Conservation (phyloP, 1,284 basidiomycete species). For the Psilocybe mexicana region DNA sequence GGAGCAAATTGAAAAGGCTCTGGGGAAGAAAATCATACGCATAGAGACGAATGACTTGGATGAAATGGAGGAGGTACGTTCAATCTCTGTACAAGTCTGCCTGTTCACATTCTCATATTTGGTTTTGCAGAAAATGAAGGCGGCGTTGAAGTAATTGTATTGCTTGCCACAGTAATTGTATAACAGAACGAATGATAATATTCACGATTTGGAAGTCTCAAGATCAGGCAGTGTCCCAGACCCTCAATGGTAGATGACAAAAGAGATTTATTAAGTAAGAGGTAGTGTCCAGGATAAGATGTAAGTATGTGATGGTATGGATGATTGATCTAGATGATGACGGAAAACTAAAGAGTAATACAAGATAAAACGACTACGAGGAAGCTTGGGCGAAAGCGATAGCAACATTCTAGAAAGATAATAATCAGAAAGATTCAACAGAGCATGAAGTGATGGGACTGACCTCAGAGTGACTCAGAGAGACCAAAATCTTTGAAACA, state of each 20-base stretch:
- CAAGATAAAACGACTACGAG: constrained; percentile 20
- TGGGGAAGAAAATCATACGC: constrained; percentile 76
- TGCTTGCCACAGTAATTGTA: neutral
- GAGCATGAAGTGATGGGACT: constrained; percentile 28
- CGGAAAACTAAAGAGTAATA: constrained; percentile 1
- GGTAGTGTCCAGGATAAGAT: neutral
- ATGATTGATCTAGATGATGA: constrained; percentile 10
- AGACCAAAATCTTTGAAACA: constrained; percentile 78
- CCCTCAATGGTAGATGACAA: neutral
- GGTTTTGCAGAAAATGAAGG: constrained; percentile 66
- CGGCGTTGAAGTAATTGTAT: constrained; percentile 59
- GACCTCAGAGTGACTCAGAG: constrained; percentile 90
- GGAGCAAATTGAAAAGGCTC: constrained; percentile 77
- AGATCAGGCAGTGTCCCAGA: too few species aligned
- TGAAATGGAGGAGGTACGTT: constrained; percentile 80
- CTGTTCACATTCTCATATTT: neutral
- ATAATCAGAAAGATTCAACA: constrained; percentile 1
- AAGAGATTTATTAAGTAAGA: constrained; percentile 6
- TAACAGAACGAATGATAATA: neutral
- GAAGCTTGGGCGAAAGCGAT: constrained; percentile 80
- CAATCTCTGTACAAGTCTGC: neutral
- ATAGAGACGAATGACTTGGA: constrained; percentile 87
- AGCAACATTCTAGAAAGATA: constrained; percentile 60
- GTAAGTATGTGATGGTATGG: constrained; percentile 11
- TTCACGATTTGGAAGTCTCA: neutral